phyloP scores from a whole-genome alignment of 2,329 filamentous ascomycete species.

The Beauveria sp. region DNA sequence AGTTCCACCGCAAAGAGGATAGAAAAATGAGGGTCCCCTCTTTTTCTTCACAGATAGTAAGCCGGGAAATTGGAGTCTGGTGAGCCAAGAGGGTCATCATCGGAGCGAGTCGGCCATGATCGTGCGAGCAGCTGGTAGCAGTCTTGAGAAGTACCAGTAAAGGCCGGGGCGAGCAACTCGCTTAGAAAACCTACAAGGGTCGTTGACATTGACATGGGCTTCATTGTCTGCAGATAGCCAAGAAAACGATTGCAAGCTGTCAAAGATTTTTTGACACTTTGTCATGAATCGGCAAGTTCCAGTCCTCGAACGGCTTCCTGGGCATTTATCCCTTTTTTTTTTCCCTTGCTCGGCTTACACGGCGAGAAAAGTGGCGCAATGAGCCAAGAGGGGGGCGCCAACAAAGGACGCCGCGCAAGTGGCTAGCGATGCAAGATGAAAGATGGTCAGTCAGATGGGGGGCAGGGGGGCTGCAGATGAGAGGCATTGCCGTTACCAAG shows the following conservation, averaged over 20 bases:
- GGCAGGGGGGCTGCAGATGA: neutral
- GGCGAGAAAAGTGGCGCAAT: constrained; percentile 4
- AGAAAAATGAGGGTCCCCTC: neutral
- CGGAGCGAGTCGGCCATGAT: neutral
- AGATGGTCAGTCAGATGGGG: neutral
- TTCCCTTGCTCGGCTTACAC: neutral
- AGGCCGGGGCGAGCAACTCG: too few species aligned
- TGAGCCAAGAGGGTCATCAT: neutral
- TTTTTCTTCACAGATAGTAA: neutral
- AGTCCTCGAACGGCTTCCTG: too few species aligned
- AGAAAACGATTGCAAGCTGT: too few species aligned
- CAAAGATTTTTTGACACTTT: too few species aligned
- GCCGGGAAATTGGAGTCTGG: constrained; percentile 3
- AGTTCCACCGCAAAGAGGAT: neutral
- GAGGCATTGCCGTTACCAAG: neutral
- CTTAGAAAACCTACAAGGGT: neutral
- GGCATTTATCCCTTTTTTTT: neutral
- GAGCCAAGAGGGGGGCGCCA: neutral
- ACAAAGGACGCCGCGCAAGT: neutral
- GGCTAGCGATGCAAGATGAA: constrained; percentile 6
- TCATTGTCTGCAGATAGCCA: too few species aligned
- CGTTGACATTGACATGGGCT: neutral
- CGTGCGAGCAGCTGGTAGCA: neutral
- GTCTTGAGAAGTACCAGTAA: neutral
- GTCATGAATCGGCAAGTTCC: too few species aligned